Conservation (phyloP, 371 early-diverging fungal species). For the Coemansia sp. region DNA sequence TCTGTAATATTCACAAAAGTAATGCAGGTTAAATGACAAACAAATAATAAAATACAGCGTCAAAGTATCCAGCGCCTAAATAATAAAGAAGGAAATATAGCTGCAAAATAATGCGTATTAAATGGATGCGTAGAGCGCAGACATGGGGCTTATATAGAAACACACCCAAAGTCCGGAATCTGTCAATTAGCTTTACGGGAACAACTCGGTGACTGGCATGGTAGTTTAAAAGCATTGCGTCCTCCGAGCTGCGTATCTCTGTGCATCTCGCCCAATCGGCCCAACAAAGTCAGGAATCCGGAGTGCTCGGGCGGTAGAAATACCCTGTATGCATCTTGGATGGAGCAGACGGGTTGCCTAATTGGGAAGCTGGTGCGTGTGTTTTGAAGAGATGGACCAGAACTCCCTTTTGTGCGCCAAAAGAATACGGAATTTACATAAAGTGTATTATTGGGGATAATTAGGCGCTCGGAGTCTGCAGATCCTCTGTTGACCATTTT, state of each 20-base stretch:
- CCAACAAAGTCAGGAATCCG: background rate
- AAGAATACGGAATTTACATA: background rate
- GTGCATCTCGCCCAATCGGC: background rate
- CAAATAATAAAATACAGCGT: background rate
- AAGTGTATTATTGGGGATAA: background rate
- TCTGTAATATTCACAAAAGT: background rate
- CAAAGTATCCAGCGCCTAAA: background rate
- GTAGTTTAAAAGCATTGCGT: background rate
- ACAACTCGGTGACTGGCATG: background rate
- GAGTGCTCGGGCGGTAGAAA: background rate
- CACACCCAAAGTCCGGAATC: background rate
- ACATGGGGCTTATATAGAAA: background rate
- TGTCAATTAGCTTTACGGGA: conserved; percentile 1
- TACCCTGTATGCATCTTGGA: background rate
- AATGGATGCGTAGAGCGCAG: background rate
- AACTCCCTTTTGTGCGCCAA: background rate
- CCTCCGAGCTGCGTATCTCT: background rate
- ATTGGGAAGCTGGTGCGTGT: background rate
- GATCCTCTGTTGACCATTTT: background rate
- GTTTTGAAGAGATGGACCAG: background rate
- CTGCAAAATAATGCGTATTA: background rate
- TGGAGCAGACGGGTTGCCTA: background rate
- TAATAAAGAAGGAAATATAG: background rate
- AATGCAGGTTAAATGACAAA: background rate
- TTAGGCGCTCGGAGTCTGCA: conserved; percentile 13